phyloP scores from a whole-genome alignment of 2,329 filamentous ascomycete genomes.

The Penicillium capsulatum region DNA sequence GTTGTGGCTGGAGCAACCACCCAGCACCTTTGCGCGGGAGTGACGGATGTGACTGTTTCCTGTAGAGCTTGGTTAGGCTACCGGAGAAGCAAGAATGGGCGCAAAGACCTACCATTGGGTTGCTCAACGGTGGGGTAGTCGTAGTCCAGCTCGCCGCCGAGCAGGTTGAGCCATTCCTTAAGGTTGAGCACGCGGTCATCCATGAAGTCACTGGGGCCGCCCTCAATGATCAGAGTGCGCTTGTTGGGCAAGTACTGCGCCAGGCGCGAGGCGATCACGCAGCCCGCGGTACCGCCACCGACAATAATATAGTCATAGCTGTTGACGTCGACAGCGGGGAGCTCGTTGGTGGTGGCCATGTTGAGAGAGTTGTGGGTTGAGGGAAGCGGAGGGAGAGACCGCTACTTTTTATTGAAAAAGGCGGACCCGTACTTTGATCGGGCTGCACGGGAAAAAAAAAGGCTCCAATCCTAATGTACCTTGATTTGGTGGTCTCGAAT shows the following conservation, averaged over 20 bases:
- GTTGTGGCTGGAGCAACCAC: slow-evolving; percentile 91
- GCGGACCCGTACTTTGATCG: neutral
- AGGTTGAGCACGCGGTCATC: slow-evolving; percentile 82
- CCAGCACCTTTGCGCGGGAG: slow-evolving; percentile 86
- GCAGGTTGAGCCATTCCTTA: slow-evolving; percentile 78
- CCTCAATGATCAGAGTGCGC: slow-evolving; percentile 78
- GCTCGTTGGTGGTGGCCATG: slow-evolving; percentile 63
- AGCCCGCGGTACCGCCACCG: slow-evolving; percentile 80
- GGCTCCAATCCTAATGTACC: slow-evolving; percentile 7
- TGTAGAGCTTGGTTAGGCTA: slow-evolving; percentile 28
- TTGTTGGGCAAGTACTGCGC: slow-evolving; percentile 80
- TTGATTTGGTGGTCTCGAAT: slow-evolving; percentile 8
- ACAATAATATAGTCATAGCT: slow-evolving; percentile 81
- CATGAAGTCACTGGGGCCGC: slow-evolving; percentile 82
- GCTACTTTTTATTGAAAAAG: slow-evolving; percentile 2
- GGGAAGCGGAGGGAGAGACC: slow-evolving; percentile 4
- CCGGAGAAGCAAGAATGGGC: neutral
- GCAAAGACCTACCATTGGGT: slow-evolving; percentile 59
- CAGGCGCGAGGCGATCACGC: slow-evolving; percentile 74
- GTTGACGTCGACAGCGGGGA: slow-evolving; percentile 61
- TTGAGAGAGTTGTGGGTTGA: slow-evolving; percentile 23
- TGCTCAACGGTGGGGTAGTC: slow-evolving; percentile 88
- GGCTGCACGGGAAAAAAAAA: neutral
- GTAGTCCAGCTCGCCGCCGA: slow-evolving; percentile 85
- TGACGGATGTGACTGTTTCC: slow-evolving; percentile 90